Base-by-base conservation (phyloP, 805 yeast genomes). In the Barnettozyma siamensis region DNA sequence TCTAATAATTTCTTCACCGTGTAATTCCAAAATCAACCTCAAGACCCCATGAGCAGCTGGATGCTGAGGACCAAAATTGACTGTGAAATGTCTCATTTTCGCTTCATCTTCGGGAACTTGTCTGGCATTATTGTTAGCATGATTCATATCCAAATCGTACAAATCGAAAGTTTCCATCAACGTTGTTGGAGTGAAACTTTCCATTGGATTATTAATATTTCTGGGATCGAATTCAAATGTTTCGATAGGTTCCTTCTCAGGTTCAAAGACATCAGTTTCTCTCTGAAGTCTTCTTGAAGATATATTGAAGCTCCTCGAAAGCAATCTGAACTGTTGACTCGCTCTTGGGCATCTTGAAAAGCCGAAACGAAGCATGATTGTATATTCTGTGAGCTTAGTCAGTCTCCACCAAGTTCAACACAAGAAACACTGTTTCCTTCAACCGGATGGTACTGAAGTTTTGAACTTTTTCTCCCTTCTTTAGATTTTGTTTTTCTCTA, bases 21-120 rank as follows among this genome's bases (percentile, higher is more conserved):
- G 84, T 47, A 86, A 74, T 67, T 86, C 95, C 58, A 86, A 69
- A 63, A 86, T 87, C 63, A 86, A 72, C 61, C 95, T 76, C 69
- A 86, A 70, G 65, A 86, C 95, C 52, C 95, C 95, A 69, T 86
- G 95, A 23, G 95, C 95, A 47, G 95, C 95, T 19, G 95, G 95
- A 69, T 86, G 95, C 67, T 86, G 95, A 37, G 95, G 95, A 29
- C 95, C 95, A 60, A 86, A 86, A 66, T 87, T 87, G 60, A 87
- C 80, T 37, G 95, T 86, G 70, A 86, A 87, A 60, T 85, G 94
- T 63, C 95, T 79, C 58, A 86, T 80, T 62, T 84, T 73, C 31
- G 57, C 43, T 31, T 48, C 44, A 33, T 54, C 55, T 36, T 44
- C 44, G 15, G 40, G 45, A 17, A 33, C 31, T 9, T 47, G 42